Evolutionary conservation across 2,329 filamentous ascomycete genomes (phyloP).

Genomic region (Phialophora verrucosa): DNA sequence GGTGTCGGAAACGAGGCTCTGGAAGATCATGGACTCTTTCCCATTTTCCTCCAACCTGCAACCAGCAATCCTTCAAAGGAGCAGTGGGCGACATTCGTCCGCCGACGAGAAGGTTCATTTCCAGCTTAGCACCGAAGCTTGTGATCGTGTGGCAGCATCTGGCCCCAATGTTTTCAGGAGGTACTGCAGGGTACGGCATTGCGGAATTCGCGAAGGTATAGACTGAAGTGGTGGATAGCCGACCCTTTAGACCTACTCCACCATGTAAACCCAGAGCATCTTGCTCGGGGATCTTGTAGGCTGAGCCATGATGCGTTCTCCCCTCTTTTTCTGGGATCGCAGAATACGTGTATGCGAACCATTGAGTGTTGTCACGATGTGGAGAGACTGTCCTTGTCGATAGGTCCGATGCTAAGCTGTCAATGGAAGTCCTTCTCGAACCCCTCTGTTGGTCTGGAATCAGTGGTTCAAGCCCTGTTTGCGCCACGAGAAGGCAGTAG

Average conservation of each 20-base stretch:
- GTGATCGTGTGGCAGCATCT: conserved; percentile 80
- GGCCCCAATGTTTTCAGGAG: conserved; percentile 44
- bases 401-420: conserved; percentile 38
- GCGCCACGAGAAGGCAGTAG: conserved; percentile 67
- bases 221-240: conserved; percentile 55
- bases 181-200: conserved; percentile 56
- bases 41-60: conserved; percentile 70
- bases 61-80: conserved; percentile 76
- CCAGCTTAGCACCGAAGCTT: conserved; percentile 61
- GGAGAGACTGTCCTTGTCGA: conserved; percentile 39
- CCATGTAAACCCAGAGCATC: conserved; percentile 49
- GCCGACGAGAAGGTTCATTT: conserved; percentile 69
- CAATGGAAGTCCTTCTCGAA: conserved; percentile 36
- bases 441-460: conserved; percentile 32
- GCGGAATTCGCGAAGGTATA: conserved; percentile 55
- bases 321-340: conserved; percentile 51
- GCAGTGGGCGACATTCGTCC: conserved; percentile 77
- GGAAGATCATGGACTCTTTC: conserved; percentile 69
- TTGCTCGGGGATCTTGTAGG: conserved; percentile 50
- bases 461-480: conserved; percentile 37
- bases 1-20: conserved; percentile 75
- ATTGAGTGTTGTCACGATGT: conserved; percentile 31
- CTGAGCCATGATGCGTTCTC: conserved; percentile 66
- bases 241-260: conserved; percentile 53
- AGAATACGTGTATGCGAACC: conserved; percentile 44